Conservation (phyloP, 306 rosid species). For the Prunus kanzakura region DNA sequence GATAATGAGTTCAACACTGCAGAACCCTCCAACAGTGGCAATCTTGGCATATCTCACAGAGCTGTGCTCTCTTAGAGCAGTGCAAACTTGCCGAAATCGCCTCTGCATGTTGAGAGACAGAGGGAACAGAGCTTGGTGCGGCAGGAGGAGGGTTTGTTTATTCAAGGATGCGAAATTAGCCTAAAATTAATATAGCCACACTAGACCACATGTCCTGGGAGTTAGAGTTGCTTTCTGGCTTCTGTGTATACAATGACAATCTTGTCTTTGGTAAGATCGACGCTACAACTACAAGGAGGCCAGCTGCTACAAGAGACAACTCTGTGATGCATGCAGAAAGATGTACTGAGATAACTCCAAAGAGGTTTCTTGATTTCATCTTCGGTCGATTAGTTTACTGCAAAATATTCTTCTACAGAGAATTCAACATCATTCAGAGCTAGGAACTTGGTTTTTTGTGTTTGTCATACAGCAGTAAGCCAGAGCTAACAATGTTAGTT, state of each 20-base stretch:
- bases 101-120: constrained; percentile 39
- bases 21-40: constrained; percentile 54
- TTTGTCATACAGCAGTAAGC: background rate
- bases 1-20: constrained; percentile 49
- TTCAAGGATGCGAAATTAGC: background rate
- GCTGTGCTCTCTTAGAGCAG: constrained; percentile 50
- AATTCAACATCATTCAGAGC: background rate
- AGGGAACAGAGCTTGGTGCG: background rate
- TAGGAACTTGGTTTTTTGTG: background rate
- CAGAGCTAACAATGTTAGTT: background rate
- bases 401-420: background rate
- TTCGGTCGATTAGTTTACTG: background rate
- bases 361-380: constrained; percentile 6
- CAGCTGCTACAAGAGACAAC: background rate
- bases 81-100: constrained; percentile 44
- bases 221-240: background rate
- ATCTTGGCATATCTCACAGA: constrained; percentile 60
- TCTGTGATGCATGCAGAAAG: background rate
- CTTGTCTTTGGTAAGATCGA: constrained; percentile 20
- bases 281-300: constrained; percentile 9
- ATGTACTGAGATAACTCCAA: background rate
- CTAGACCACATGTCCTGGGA: background rate
- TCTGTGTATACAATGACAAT: background rate
- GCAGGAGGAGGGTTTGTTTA: background rate
- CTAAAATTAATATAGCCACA: background rate